phyloP scores from a whole-genome alignment of 192 early-diverging fungal species.

The Cetraspora pellucida region DNA sequence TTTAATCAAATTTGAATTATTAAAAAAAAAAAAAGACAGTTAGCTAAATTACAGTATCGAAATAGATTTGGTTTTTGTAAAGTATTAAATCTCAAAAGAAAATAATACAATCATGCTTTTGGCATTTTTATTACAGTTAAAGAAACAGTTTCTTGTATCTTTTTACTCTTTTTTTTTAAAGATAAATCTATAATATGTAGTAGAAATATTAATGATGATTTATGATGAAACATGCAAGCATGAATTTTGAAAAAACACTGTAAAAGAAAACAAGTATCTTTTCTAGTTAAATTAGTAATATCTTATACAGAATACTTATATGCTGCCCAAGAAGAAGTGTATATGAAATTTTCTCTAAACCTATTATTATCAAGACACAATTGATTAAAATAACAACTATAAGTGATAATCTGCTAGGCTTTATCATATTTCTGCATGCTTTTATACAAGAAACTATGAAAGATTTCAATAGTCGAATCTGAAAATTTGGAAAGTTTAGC shows the following conservation, averaged over 20 bases:
- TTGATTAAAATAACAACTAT: not conserved
- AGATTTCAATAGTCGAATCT: not conserved
- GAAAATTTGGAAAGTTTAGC: not conserved
- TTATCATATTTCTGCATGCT: not conserved
- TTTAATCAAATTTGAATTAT: no score
- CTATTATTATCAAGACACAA: not conserved
- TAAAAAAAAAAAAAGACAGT: no score
- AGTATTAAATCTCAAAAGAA: no score
- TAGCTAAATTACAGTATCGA: no score
- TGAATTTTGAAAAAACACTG: constrained; percentile 2
- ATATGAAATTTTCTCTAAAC: not conserved
- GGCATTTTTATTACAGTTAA: no score
- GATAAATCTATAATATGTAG: not conserved
- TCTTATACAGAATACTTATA: not conserved
- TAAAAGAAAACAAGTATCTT: not conserved
- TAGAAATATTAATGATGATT: constrained; percentile 4
- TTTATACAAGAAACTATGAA: not conserved
- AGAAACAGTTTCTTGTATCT: not conserved
- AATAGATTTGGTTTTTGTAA: no score
- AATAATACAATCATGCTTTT: no score
- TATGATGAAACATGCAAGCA: not conserved
- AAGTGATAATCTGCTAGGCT: not conserved
- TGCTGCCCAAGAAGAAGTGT: not conserved
- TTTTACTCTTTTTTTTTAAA: not conserved
- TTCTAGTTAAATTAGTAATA: not conserved